These are phyloP conservation scores for Inga leiocalycina DNA, from an alignment of 306 rosid genomes.

Conservation along the genomic window DNA sequence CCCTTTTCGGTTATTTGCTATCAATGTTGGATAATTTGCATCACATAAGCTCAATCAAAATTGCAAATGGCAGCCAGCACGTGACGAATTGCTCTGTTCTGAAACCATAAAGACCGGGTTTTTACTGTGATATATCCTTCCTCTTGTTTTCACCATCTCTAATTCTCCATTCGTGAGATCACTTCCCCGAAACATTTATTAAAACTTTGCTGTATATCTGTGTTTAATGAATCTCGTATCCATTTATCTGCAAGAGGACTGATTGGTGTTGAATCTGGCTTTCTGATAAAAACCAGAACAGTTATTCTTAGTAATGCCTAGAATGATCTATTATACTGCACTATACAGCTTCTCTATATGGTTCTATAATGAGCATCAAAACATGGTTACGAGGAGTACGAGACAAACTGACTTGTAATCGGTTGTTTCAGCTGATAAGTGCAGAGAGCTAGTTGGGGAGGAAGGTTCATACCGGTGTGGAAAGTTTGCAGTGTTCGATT, in stretches of 20 bases:
- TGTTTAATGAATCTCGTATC: not conserved
- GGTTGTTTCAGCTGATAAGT: constrained; percentile 72
- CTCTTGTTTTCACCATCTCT: not conserved
- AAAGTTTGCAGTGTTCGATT: constrained; percentile 70
- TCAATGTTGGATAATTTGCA: not conserved
- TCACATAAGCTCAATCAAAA: not conserved
- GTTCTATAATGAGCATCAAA: not conserved
- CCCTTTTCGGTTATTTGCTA: not conserved
- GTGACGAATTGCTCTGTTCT: not conserved
- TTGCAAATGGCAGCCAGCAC: not conserved
- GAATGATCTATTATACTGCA: not conserved
- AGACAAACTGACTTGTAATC: not conserved
- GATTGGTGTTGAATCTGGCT: not conserved
- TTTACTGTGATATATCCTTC: not conserved
- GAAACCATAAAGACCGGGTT: no score
- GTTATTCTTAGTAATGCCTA: not conserved
- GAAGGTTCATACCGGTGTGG: constrained; percentile 85
- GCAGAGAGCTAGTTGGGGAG: constrained; percentile 87
- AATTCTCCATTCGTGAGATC: no score
- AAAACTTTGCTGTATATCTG: no score
- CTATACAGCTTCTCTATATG: not conserved
- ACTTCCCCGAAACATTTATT: no score
- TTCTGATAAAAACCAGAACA: not conserved
- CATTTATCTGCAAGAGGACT: not conserved
- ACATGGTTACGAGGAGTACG: not conserved